A percentile compares a stretch with the other conserved stretches of the same genome.
phyloP scores from a whole-genome alignment of 805 yeast genomes.

The Nakazawaea wyomingensis region DNA sequence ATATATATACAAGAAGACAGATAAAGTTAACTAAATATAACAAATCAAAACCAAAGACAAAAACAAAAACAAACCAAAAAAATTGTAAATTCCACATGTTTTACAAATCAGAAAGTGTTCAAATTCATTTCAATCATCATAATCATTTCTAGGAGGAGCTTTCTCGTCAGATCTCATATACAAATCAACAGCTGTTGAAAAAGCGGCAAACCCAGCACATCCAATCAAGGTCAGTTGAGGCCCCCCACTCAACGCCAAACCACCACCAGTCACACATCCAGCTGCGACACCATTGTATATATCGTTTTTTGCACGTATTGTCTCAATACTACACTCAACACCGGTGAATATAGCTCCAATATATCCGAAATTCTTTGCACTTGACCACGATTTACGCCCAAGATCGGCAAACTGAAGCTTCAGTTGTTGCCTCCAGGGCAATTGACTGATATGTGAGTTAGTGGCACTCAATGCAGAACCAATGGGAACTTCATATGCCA shows the following conservation, averaged over 20 bases:
- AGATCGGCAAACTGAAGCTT: conserved; percentile 85
- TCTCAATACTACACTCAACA: conserved; percentile 85
- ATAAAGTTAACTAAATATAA: too few species aligned
- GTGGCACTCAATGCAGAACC: conserved; percentile 45
- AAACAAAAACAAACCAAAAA: not conserved
- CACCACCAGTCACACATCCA: conserved; percentile 97
- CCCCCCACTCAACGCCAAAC: conserved; percentile 85
- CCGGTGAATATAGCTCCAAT: conserved; percentile 90
- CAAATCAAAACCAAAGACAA: not conserved
- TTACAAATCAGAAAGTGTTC: not conserved
- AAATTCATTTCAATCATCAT: conserved; percentile 44
- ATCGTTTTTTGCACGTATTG: conserved; percentile 84
- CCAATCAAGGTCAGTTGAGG: conserved; percentile 90
- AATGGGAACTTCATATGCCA: conserved; percentile 79
- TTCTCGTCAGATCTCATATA: conserved; percentile 82
- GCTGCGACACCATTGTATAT: conserved; percentile 88
- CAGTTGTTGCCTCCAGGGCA: conserved; percentile 92
- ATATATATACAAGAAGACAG: too few species aligned
- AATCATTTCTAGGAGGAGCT: conserved; percentile 83
- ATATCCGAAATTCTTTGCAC: conserved; percentile 92
- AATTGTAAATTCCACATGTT: not conserved
- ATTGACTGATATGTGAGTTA: conserved; percentile 58
- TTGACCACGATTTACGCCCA: conserved; percentile 81
- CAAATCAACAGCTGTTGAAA: conserved; percentile 82
- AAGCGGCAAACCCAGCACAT: conserved; percentile 97